Evolutionary conservation across 805 yeast genomes (phyloP), one percentile per base, ranked within the genome.

Genomic region (Lachancea kluyveri): DNA sequence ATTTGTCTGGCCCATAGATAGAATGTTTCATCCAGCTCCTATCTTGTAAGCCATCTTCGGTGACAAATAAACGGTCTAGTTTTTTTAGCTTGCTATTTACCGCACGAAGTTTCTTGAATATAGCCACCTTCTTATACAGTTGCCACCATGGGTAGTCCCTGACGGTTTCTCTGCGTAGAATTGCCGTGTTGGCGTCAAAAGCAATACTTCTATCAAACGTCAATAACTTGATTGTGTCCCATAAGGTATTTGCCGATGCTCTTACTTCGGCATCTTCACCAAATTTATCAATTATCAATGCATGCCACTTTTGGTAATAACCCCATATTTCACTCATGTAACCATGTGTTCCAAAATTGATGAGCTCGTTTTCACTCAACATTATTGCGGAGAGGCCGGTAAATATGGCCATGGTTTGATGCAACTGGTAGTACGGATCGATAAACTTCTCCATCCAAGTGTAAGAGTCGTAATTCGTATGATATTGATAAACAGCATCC

Each of bases 61-160:
- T 52, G 17, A 77, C 48, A 44, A 77, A 77, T 45, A 72, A 50
- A 35, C 76, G 60, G 49, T 79, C 83, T 17, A 78, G 56, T 34
- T 68, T 64, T n/a, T 68, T 62, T 17, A 77, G 48, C 44, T 70
- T 73, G 32, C 62, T 59, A 42, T 79, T 78, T 5, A 72, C 58
- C 17, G 71, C 52, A 35, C 78, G 71, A 35, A 79, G 62, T 33
- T 70, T 68, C 10, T 79, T 68, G 30, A 76, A 78, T 4, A 77
- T 63, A 30, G 61, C 67, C 21, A 83, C 48, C 54, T 85, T 85
- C 41, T 65, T 70, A 42, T 65, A 68, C 31, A 69, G 59, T 40
- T 69, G 64, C 61, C 79, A 85, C 87, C 95, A 81, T 1, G 96
- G 87, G 45, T 72, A 80, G 45, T 85, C 96, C 25, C 67, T 60